Conservation (phyloP, 2,329 filamentous ascomycete genomes). For the Neocucurbitaria cava region DNA sequence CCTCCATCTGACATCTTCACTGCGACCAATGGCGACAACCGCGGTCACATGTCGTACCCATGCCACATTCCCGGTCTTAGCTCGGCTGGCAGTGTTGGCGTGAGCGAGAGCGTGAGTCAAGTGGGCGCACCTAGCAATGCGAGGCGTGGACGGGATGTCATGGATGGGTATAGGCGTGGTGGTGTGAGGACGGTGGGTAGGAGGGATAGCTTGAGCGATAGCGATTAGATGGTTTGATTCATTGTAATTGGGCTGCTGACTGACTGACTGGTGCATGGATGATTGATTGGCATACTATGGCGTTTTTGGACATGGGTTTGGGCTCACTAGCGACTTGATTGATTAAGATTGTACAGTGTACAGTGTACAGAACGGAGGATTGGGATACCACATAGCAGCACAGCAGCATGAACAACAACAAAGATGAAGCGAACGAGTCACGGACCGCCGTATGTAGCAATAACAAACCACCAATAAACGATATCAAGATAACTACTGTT, state of each 20-base stretch:
- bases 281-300: conserved; percentile 2
- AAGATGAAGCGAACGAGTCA: neutral
- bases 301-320: neutral
- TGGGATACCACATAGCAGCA: neutral
- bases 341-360: neutral
- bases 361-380: conserved; percentile 3
- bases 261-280: neutral
- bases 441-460: neutral
- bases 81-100: conserved; percentile 41
- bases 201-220: conserved; percentile 63
- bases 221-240: conserved; percentile 45
- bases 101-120: conserved; percentile 50
- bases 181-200: conserved; percentile 51
- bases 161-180: conserved; percentile 51
- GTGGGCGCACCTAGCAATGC: conserved; percentile 44
- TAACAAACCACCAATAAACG: conserved; percentile 1
- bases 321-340: neutral
- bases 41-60: conserved; percentile 63
- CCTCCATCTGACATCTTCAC: conserved; percentile 45
- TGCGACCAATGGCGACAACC: conserved; percentile 48
- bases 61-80: conserved; percentile 64
- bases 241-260: neutral
- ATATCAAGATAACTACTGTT: neutral
- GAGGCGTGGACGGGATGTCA: conserved; percentile 49
- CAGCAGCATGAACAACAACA: neutral